These are phyloP conservation scores for Hyaloscypha hepaticicola DNA, from an alignment of 495 filamentous ascomycete genomes.

Conservation along the genomic window DNA sequence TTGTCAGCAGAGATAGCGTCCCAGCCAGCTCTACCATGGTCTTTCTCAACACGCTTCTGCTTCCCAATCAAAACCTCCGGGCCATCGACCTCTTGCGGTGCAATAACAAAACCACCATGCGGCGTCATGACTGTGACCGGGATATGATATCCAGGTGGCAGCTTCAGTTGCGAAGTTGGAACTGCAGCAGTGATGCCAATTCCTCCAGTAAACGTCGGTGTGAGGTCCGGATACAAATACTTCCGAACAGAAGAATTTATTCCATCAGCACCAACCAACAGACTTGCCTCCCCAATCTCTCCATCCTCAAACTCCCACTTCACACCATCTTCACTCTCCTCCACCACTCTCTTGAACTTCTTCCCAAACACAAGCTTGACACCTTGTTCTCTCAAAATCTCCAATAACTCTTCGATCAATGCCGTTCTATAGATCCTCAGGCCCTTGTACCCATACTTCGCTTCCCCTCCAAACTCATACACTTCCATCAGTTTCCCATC, in stretches of 20 bases:
- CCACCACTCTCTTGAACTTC: slow-evolving; percentile 15
- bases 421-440: slow-evolving; percentile 22
- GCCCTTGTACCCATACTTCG: slow-evolving; percentile 19
- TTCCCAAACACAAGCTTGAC: slow-evolving; percentile 16
- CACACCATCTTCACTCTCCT: slow-evolving; percentile 15
- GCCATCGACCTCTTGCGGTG: slow-evolving; percentile 43
- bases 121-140: slow-evolving; percentile 41
- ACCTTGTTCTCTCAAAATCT: slow-evolving; percentile 11
- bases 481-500: slow-evolving; percentile 9
- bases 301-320: slow-evolving; percentile 38
- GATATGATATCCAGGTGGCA: slow-evolving; percentile 33
- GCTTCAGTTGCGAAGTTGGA: slow-evolving; percentile 15
- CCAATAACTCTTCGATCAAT: slow-evolving; percentile 15
- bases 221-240: slow-evolving; percentile 24
- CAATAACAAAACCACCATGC: slow-evolving; percentile 44
- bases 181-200: slow-evolving; percentile 21
- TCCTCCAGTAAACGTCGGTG: slow-evolving; percentile 12
- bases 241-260: slow-evolving; percentile 49
- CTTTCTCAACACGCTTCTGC: slow-evolving; percentile 25
- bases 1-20: slow-evolving; percentile 10
- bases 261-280: slow-evolving; percentile 64
- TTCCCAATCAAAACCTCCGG: slow-evolving; percentile 43
- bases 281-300: slow-evolving; percentile 42
- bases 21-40: slow-evolving; percentile 20
- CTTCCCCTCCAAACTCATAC: slow-evolving; percentile 21